Base-by-base conservation (phyloP, 2,329 filamentous ascomycete genomes). In the Pestalotiopsis sp. region DNA sequence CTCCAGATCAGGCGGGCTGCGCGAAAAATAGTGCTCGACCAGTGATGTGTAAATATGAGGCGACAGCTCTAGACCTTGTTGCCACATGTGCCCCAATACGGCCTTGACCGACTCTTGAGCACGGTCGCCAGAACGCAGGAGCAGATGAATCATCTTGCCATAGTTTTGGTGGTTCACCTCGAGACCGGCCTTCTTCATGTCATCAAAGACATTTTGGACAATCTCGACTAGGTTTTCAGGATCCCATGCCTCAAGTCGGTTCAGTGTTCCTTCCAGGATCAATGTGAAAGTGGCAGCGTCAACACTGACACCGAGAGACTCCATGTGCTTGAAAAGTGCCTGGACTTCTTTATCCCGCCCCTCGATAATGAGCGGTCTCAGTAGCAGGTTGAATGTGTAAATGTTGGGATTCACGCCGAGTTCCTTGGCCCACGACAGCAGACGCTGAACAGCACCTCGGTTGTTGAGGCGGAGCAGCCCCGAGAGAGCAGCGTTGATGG, bases 21-120 rank as follows among this genome's bases (percentile, higher is more conserved):
- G 85, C 9, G 82, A 75, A 76, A 95, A 91, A 76, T 91, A 91
- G 76, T 92, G 85, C 60, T 91, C 87, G 60, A 92, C 82, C 23
- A 96, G 86, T 74, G 91, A 92, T 27, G 92, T 95, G 81, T 92
- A 92, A 75, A 94, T 92, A 73, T 93, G 87, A 1, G 88, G 79
- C 3, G 87, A 87, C 2, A 89, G 84, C 62, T 84, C 77, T 58
- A 91, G 75, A 23, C 86, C 85, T 27, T 83, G 80, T 5, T 75
- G 73, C 64, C 81, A 80, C 85, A 96, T 92, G 77, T 91, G 87
- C 1, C 82, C 79, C 58, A 94, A 83, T 7, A 95, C 84, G 1
- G 84, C 84, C 59, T 86, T 84, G 14, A 92, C 86, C 67, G 89
- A 87, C 1, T 80, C 77, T 57, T 81, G 81, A 27, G 82, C 80